Conservation (phyloP, 1,284 basidiomycete genomes). For the Cutaneotrichosporon sp. region DNA sequence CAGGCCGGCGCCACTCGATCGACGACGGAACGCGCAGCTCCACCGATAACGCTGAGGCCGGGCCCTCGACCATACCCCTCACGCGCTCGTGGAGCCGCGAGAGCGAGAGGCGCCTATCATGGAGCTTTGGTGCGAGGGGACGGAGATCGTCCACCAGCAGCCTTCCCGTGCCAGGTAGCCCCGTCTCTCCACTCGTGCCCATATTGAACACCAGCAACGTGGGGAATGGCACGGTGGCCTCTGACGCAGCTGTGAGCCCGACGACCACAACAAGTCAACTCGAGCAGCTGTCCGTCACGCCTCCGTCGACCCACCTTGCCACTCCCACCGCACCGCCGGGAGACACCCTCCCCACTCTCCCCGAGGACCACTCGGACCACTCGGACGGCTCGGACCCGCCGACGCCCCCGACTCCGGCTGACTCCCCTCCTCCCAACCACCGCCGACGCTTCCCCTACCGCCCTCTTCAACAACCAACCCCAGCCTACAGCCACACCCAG, state of each 20-base stretch:
- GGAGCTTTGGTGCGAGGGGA: background rate
- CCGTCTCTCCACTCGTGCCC: background rate
- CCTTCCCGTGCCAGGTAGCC: background rate
- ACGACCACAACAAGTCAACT: background rate
- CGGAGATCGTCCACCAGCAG: background rate
- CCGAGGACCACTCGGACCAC: constrained; percentile 13
- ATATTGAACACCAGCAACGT: background rate
- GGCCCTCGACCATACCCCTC: background rate
- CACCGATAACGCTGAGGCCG: background rate
- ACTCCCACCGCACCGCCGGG: background rate
- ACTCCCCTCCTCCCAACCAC: constrained; percentile 5
- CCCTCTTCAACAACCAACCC: constrained; percentile 34
- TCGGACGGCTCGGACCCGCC: too few species aligned
- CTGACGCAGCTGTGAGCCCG: too few species aligned
- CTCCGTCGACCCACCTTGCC: background rate
- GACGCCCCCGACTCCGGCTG: background rate
- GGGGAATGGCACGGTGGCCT: too few species aligned
- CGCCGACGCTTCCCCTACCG: constrained; percentile 28
- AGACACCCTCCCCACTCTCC: constrained; percentile 8
- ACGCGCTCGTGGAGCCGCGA: background rate
- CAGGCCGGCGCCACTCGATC: constrained; percentile 2
- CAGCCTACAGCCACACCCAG: constrained; percentile 32
- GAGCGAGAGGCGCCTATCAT: background rate
- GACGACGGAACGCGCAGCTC: background rate
- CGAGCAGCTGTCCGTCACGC: background rate